Conservation (phyloP, 208 protist species). For the Crithidia acanthocephali region DNA sequence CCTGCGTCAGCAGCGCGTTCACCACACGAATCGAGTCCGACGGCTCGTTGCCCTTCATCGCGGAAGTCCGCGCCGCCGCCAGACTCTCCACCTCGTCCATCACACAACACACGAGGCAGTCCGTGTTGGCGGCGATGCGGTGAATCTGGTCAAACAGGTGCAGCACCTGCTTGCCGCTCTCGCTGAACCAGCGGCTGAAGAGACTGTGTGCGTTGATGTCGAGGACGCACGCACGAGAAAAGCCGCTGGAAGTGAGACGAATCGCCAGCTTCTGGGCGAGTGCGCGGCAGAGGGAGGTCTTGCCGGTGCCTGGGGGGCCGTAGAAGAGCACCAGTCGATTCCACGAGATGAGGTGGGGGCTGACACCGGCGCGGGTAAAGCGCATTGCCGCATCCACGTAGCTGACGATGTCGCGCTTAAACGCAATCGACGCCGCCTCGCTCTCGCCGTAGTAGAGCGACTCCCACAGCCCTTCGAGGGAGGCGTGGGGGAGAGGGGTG, state of each 20-base stretch:
- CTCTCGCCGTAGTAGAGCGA: constrained; percentile 84
- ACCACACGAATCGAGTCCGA: constrained; percentile 95
- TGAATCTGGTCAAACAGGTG: constrained; percentile 92
- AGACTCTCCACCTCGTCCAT: constrained; percentile 98
- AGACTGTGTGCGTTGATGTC: constrained; percentile 97
- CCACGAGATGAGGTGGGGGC: constrained; percentile 77
- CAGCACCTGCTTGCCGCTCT: constrained; percentile 97
- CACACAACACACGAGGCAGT: constrained; percentile 88
- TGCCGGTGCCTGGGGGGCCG: constrained; percentile 95
- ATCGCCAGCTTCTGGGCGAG: constrained; percentile 86
- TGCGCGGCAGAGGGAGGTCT: constrained; percentile 94
- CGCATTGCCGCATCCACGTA: constrained; percentile 90
- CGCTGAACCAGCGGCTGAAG: constrained; percentile 97
- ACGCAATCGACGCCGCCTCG: constrained; percentile 35
- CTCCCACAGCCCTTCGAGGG: constrained; percentile 89
- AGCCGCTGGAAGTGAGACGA: constrained; percentile 44
- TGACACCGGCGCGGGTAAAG: constrained; percentile 88
- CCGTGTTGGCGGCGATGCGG: constrained; percentile 61
- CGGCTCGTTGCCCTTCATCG: constrained; percentile 93
- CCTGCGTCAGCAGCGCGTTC: constrained; percentile 97
- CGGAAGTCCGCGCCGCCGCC: constrained; percentile 87
- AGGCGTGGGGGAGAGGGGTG: constrained; percentile 62
- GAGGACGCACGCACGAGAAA: constrained; percentile 68
- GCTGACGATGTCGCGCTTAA: constrained; percentile 92
- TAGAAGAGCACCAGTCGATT: constrained; percentile 89